These are phyloP conservation scores for Gracilaria domingensis DNA, from an alignment of 23 red algal genomes.

Conservation along the genomic window DNA sequence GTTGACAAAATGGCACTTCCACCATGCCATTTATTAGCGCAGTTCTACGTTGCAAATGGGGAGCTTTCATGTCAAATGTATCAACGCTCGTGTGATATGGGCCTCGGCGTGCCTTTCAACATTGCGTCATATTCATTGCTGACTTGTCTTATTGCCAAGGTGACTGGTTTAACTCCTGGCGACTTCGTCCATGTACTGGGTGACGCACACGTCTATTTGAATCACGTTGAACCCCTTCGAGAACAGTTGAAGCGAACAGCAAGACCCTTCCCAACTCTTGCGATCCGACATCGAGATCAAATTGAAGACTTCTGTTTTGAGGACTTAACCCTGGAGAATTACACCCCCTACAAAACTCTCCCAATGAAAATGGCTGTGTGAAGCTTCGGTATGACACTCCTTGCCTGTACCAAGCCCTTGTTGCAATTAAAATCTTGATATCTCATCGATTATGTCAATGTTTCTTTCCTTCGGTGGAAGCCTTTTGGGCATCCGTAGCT, in stretches of 20 bases:
- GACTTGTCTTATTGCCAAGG: constrained; percentile 87
- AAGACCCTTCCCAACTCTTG: constrained; percentile 79
- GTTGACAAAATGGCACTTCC: constrained; percentile 92
- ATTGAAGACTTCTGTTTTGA: constrained; percentile 91
- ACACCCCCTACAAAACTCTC: constrained; percentile 76
- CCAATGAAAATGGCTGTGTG: constrained; percentile 99
- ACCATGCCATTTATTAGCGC: constrained; percentile 93
- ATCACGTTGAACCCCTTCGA: constrained; percentile 87
- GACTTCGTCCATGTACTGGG: constrained; percentile 94
- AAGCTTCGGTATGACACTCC: not conserved
- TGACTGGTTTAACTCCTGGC: constrained; percentile 77
- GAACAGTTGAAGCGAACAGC: constrained; percentile 82
- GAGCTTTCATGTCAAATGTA: constrained; percentile 96
- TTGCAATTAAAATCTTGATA: no score
- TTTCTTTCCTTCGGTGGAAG: not conserved
- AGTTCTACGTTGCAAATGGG: constrained; percentile 96
- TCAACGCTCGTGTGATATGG: constrained; percentile 96
- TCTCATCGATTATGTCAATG: no score
- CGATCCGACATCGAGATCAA: constrained; percentile 56
- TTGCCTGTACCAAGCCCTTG: not conserved
- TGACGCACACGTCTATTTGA: constrained; percentile 96
- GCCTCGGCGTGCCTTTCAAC: constrained; percentile 98
- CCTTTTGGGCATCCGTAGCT: no score
- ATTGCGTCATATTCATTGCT: constrained; percentile 96
- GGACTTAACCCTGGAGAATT: constrained; percentile 83